These are phyloP conservation scores for Niebla homalea DNA, from an alignment of 495 filamentous ascomycete species.

Conservation along the genomic window DNA sequence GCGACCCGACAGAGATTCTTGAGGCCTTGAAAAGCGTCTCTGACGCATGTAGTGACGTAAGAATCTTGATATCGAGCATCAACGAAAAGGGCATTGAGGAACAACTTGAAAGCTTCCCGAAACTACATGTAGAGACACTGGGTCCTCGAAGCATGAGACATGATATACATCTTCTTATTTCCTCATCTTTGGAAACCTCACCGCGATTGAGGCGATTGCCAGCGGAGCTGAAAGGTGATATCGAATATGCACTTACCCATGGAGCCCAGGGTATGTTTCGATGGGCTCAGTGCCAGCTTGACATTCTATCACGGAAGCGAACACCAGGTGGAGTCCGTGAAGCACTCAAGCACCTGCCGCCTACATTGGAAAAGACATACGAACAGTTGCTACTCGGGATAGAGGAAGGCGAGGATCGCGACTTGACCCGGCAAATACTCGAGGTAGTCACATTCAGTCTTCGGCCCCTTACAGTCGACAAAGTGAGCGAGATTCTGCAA, in stretches of 20 bases:
- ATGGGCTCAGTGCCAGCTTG: constrained; percentile 12
- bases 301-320: constrained; percentile 4
- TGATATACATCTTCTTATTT: constrained; percentile 2
- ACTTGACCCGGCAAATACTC: constrained; percentile 1
- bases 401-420: constrained; percentile 5
- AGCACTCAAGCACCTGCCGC: constrained; percentile 3
- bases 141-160: background rate
- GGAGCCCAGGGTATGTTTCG: constrained; percentile 7
- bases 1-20: constrained; percentile 4
- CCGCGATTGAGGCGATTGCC: background rate
- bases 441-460: constrained; percentile 1
- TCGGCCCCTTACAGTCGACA: background rate
- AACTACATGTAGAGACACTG: background rate
- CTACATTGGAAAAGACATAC: constrained; percentile 6
- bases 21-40: background rate
- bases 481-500: constrained; percentile 1
- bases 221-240: background rate
- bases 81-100: constrained; percentile 8
- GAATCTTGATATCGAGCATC: constrained; percentile 8
- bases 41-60: background rate
- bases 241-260: background rate
- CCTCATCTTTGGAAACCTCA: background rate
- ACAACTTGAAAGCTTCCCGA: constrained; percentile 3
- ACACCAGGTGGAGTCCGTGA: constrained; percentile 4
- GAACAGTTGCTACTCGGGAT: background rate